These are phyloP conservation scores for Pseudomicrostroma phylloplanum DNA, from an alignment of 1,284 basidiomycete species.

Conservation along the genomic window DNA sequence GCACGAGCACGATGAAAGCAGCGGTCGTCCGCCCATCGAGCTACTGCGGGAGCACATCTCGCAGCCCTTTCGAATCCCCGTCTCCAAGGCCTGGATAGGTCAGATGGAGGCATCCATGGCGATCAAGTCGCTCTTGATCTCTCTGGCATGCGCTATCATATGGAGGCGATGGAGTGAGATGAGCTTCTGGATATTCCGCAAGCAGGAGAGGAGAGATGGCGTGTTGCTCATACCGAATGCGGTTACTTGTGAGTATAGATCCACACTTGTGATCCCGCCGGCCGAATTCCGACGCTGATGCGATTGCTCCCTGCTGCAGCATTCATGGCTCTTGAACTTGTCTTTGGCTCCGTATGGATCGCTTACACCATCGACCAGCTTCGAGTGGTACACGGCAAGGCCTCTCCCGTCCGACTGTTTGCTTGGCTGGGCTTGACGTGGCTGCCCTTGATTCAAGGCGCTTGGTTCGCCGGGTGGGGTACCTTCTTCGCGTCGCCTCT, in stretches of 20 bases:
- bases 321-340: neutral
- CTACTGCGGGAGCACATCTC: neutral
- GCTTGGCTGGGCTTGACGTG: neutral
- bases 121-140: neutral
- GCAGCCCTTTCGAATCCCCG: neutral
- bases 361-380: neutral
- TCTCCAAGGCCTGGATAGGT: neutral
- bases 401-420: neutral
- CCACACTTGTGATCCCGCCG: no score
- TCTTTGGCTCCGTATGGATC: neutral
- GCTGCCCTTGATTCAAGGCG: neutral
- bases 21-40: neutral
- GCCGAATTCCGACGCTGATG: no score
- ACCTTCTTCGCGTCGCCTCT: conserved; percentile 1
- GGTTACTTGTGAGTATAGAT: neutral
- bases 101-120: neutral
- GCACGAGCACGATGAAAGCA: no score
- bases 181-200: conserved; percentile 1
- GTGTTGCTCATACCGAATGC: conserved; percentile 4
- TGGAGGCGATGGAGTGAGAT: neutral
- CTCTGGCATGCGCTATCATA: neutral
- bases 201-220: conserved; percentile 1
- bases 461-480: neutral
- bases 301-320: neutral
- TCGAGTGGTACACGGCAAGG: neutral